Conservation (phyloP, 805 yeast species). For the Ogataea degrootiae region DNA sequence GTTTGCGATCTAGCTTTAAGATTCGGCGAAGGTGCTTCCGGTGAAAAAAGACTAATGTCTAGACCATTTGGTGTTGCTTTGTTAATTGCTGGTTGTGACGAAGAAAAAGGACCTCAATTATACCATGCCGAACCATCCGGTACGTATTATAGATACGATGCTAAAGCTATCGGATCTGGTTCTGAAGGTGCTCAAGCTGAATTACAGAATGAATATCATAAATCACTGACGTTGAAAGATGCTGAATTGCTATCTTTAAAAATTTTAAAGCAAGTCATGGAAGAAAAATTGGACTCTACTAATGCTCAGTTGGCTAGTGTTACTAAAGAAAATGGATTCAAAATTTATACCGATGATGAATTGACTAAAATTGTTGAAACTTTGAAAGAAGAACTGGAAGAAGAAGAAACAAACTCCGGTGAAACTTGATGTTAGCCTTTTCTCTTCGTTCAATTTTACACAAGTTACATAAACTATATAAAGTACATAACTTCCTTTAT, state of each 20-base stretch:
- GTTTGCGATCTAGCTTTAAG: slow-evolving; percentile 96
- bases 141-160: slow-evolving; percentile 94
- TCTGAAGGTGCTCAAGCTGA: slow-evolving; percentile 99
- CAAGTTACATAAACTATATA: no score
- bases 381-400: slow-evolving; percentile 63
- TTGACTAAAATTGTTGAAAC: slow-evolving; percentile 76
- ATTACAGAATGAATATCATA: slow-evolving; percentile 93
- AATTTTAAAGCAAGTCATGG: slow-evolving; percentile 96
- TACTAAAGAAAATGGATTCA: slow-evolving; percentile 80
- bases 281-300: slow-evolving; percentile 91
- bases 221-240: slow-evolving; percentile 82
- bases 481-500: no score
- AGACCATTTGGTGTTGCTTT: slow-evolving; percentile 99
- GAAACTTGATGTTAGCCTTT: not conserved
- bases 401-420: slow-evolving; percentile 10
- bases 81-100: slow-evolving; percentile 90
- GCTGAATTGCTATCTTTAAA: slow-evolving; percentile 88
- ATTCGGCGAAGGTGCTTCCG: slow-evolving; percentile 96
- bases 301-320: slow-evolving; percentile 95
- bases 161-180: slow-evolving; percentile 98
- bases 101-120: slow-evolving; percentile 91
- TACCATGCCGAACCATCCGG: slow-evolving; percentile 99
- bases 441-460: not conserved
- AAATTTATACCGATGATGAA: slow-evolving; percentile 76
- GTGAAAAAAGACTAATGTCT: slow-evolving; percentile 92